A percentile compares a stretch with the other conserved stretches of the same genome.
Conservation (phyloP, 805 yeast genomes). For the Huiozyma naganishii region DNA sequence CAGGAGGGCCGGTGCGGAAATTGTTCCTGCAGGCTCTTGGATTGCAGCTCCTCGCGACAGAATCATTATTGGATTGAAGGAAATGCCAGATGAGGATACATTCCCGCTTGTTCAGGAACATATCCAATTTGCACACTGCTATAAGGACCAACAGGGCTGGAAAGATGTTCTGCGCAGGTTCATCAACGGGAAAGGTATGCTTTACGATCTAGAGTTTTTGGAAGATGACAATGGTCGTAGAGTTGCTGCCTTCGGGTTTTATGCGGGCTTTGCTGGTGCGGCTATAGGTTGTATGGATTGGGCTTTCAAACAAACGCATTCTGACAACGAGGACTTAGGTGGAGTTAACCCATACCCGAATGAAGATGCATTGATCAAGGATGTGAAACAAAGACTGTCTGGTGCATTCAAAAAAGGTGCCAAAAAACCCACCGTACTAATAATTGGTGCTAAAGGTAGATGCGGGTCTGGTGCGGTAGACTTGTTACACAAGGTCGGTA, state of each 20-base stretch:
- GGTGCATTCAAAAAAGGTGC: conserved; percentile 53
- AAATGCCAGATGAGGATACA: conserved; percentile 76
- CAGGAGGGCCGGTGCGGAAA: conserved; percentile 65
- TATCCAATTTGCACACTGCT: conserved; percentile 97
- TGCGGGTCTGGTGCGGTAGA: conserved; percentile 97
- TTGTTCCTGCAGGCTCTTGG: conserved; percentile 95
- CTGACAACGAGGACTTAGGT: conserved; percentile 58
- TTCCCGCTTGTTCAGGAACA: conserved; percentile 95
- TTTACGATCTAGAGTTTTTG: conserved; percentile 90
- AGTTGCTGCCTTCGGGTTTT: conserved; percentile 99
- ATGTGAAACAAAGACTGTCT: conserved; percentile 50
- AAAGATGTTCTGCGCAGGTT: conserved; percentile 78
- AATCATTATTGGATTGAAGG: conserved; percentile 87
- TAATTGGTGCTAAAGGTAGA: conserved; percentile 97
- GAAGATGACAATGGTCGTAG: conserved; percentile 94
- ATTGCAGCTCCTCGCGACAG: conserved; percentile 80
- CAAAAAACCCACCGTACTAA: conserved; percentile 64
- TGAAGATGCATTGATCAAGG: conserved; percentile 63
- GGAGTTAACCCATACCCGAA: conserved; percentile 76
- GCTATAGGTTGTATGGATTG: conserved; percentile 91
- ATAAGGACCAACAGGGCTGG: conserved; percentile 98
- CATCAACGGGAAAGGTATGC: conserved; percentile 81
- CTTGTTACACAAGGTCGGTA: conserved; percentile 68
- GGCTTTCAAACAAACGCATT: conserved; percentile 77
- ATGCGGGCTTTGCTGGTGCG: conserved; percentile 99